phyloP scores from a whole-genome alignment of 805 yeast species.

The Candida nanaspora region DNA sequence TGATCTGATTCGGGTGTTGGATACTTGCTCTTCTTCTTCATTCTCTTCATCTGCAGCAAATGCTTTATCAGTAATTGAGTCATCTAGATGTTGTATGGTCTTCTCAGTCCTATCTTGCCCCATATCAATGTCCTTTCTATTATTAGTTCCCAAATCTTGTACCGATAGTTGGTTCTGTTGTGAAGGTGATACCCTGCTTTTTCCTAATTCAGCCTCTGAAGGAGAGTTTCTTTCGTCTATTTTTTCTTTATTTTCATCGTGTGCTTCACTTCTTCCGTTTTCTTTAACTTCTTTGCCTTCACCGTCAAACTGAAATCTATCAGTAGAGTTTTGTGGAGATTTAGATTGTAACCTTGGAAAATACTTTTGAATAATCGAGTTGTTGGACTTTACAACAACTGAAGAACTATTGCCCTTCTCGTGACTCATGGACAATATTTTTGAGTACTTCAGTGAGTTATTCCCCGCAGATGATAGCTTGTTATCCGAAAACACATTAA shows the following conservation, averaged over 20 bases:
- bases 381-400: not conserved
- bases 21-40: not conserved
- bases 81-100: too few relatives aligned
- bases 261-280: not conserved
- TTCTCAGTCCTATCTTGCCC: too few relatives aligned
- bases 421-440: too few relatives aligned
- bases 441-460: not conserved
- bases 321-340: not conserved
- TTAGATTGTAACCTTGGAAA: too few relatives aligned
- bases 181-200: too few relatives aligned
- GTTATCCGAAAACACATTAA: not conserved
- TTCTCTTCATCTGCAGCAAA: not conserved
- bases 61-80: not conserved
- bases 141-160: too few relatives aligned
- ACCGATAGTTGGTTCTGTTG: too few relatives aligned
- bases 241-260: not conserved
- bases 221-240: not conserved
- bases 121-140: too few relatives aligned
- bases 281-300: constrained; percentile 1
- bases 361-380: too few relatives aligned
- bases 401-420: not conserved
- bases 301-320: not conserved
- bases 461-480: not conserved
- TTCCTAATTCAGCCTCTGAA: too few relatives aligned
- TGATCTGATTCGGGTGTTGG: not conserved